Evolutionary conservation across 2,329 filamentous ascomycete genomes (phyloP).

Genomic region (Coniochaeta sp.): DNA sequence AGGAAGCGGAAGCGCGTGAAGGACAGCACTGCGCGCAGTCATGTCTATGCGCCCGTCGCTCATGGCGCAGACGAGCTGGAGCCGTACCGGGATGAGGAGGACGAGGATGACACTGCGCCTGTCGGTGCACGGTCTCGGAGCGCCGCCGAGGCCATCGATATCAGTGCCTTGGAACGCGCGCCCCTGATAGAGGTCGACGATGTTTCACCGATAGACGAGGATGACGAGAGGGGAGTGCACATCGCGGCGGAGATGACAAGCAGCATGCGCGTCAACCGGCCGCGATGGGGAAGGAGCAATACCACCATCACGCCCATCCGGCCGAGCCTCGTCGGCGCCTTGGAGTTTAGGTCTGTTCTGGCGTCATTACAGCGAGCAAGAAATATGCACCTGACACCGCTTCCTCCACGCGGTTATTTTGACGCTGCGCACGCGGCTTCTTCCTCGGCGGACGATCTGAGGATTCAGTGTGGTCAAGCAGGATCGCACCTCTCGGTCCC

Average conservation of each 20-base stretch:
- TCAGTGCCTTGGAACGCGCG: slow-evolving; percentile 35
- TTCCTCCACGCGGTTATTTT: slow-evolving; percentile 21
- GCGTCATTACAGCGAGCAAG: slow-evolving; percentile 79
- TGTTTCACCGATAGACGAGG: slow-evolving; percentile 16
- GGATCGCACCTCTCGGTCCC: not conserved
- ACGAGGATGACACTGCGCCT: slow-evolving; percentile 38
- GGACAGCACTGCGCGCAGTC: slow-evolving; percentile 65
- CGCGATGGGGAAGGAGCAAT: slow-evolving; percentile 56
- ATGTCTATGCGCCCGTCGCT: slow-evolving; percentile 56
- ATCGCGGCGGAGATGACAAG: slow-evolving; percentile 78
- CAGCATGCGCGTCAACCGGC: slow-evolving; percentile 83
- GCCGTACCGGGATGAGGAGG: slow-evolving; percentile 57
- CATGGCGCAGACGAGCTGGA: slow-evolving; percentile 47
- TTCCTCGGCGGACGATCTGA: not conserved
- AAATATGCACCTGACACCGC: slow-evolving; percentile 34
- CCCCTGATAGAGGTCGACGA: slow-evolving; percentile 38
- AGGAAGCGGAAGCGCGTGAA: slow-evolving; percentile 53
- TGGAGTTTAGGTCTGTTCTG: slow-evolving; percentile 88
- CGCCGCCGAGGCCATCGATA: slow-evolving; percentile 23
- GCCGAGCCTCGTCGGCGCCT: slow-evolving; percentile 83
- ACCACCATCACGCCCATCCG: slow-evolving; percentile 79
- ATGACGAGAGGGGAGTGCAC: slow-evolving; percentile 50
- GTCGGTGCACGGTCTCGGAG: slow-evolving; percentile 19
- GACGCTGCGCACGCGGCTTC: slow-evolving; percentile 7
- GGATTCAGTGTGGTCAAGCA: slow-evolving; percentile 7